A percentile compares a stretch with the other conserved stretches of the same genome.
These are phyloP conservation scores for Tetracentron sinense DNA, from an alignment of 164 flowering plant genomes.

Conservation along the genomic window DNA sequence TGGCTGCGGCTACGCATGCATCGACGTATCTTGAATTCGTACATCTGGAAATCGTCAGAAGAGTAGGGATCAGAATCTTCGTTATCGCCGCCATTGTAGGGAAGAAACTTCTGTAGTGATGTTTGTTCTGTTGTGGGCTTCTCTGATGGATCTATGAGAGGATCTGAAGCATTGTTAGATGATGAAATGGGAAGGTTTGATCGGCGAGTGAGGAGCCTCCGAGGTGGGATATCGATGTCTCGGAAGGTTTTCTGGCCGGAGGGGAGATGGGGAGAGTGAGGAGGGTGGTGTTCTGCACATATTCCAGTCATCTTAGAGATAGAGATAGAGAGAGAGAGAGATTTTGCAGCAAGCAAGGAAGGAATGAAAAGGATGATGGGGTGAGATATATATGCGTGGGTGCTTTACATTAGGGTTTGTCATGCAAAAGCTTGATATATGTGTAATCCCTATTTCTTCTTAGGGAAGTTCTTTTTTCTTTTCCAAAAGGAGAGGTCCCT, in stretches of 20 bases:
- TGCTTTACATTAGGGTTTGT: constrained; percentile 30
- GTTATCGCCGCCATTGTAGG: constrained; percentile 29
- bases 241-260: constrained; percentile 29
- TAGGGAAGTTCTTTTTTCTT: no score
- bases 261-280: no score
- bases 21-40: constrained; percentile 77
- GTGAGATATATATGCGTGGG: constrained; percentile 64
- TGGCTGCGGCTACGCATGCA: constrained; percentile 84
- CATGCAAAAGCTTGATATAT: constrained; percentile 55
- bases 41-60: constrained; percentile 77
- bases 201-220: constrained; percentile 40
- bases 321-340: constrained; percentile 4
- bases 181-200: constrained; percentile 7
- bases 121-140: constrained; percentile 13
- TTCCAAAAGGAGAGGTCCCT: no score
- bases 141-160: no score
- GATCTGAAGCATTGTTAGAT: background rate
- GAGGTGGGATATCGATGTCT: constrained; percentile 45
- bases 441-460: no score
- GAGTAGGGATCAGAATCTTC: constrained; percentile 44
- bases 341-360: constrained; percentile 14
- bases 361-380: constrained; percentile 32
- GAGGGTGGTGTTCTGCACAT: constrained; percentile 40
- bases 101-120: constrained; percentile 30
- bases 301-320: constrained; percentile 31